Evolutionary conservation across 768 basidiomycete genomes (phyloP), one percentile per base, ranked within the genome.

Genomic region (Harrya chromipes): DNA sequence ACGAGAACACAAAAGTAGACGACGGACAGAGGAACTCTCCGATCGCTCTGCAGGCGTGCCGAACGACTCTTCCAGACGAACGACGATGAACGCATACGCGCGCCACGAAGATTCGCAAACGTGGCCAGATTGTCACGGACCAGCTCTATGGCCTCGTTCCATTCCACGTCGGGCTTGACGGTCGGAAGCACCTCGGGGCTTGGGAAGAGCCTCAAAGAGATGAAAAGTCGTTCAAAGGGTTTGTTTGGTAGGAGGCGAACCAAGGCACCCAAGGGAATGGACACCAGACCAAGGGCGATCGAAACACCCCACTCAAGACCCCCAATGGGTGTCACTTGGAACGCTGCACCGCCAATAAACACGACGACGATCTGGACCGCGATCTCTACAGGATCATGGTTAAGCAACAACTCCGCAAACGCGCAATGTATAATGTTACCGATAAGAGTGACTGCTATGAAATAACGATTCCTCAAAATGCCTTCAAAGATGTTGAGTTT

Each of bases 271-370:
- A 95, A 77, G 5, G 95, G 97, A 39, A 98, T 82, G 10, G 97
- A 86, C 40, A 93, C 80, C 37, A 86, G 54, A 31, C 95, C 97
- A 29, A 97, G 78, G 42, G 91, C 85, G 34, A 99, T 72, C 1
- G 90, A 89, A 56, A 98, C 90, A 46, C 83, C 94, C 97, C 97
- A 99, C 67, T 95, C 92, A 35, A 81, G 82, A 9, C 88, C 92
- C 34, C 73, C 72, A 43, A 98, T 83, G 8, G 65, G 75, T 1
- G 82, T 85, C 9, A 97, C 95, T 61, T 89, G 84, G 76, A 99
- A 98, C 0, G 94, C 94, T 3, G 88, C 79, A 31, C 90, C 87
- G 35, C 94, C 95, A 37, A 98, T 77, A 61, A 93, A 91, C 45
- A 97, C 88, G 49, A 98, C 94, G 53, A 93, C 53, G 40, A 94